Evolutionary conservation across 2,329 filamentous ascomycete species (phyloP).

Genomic region (Chrysoporthe austroafricana): DNA sequence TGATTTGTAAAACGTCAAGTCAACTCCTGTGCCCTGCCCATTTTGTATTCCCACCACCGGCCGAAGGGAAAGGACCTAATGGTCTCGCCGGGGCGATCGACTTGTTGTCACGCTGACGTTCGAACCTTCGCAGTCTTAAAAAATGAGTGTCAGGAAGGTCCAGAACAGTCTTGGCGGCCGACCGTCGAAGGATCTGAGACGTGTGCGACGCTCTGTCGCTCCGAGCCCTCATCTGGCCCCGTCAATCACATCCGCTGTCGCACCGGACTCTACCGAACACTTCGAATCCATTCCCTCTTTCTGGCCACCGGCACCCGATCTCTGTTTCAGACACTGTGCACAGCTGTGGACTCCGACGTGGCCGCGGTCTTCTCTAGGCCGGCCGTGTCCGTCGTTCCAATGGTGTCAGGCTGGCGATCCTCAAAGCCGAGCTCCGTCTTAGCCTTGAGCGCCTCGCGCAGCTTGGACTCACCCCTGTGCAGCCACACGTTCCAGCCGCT

Average conservation of each 20-base stretch:
- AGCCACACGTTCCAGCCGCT: conserved; percentile 54
- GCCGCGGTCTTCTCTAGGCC: conserved; percentile 23
- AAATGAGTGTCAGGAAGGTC: neutral
- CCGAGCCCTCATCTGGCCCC: conserved; percentile 4
- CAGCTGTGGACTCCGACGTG: conserved; percentile 27
- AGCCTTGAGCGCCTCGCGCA: conserved; percentile 47
- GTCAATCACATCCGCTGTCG: neutral
- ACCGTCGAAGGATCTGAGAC: conserved; percentile 4
- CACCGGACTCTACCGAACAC: neutral
- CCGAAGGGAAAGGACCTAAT: neutral
- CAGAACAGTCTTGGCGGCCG: neutral
- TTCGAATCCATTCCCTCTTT: neutral
- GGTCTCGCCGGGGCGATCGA: neutral
- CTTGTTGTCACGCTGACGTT: neutral
- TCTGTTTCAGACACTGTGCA: conserved; percentile 22
- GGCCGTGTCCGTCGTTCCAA: conserved; percentile 8
- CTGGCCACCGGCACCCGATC: neutral
- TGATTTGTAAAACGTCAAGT: neutral
- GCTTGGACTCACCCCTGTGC: conserved; percentile 49
- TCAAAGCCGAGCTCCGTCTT: conserved; percentile 39
- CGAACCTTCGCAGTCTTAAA: neutral
- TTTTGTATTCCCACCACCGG: neutral
- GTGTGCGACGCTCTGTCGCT: neutral
- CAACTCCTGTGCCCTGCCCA: neutral
- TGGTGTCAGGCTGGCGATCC: conserved; percentile 32